phyloP scores from a whole-genome alignment of 306 rosid genomes.

The Prunus padus region DNA sequence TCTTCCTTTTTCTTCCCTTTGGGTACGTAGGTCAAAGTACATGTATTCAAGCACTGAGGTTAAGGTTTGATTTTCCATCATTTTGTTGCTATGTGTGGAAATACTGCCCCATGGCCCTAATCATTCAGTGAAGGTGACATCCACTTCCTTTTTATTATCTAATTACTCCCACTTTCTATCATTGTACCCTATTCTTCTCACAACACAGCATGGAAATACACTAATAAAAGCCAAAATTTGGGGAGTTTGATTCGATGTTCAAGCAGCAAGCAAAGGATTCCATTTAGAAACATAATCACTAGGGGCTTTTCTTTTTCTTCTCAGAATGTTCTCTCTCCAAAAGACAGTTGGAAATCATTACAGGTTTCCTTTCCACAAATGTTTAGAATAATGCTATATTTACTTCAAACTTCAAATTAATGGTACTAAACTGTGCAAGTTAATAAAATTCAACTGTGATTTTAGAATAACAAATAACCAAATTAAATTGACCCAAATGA shows the following conservation, averaged over 20 bases:
- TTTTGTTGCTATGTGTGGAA: slow-evolving; percentile 2
- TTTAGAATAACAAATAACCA: no score
- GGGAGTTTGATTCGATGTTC: neutral
- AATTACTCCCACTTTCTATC: slow-evolving; percentile 22
- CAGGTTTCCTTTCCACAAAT: neutral
- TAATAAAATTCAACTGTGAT: no score
- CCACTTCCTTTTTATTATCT: slow-evolving; percentile 14
- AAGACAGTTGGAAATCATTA: neutral
- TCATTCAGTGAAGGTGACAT: neutral
- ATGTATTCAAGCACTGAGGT: no score
- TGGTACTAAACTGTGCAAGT: no score
- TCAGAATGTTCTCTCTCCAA: neutral
- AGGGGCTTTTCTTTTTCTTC: neutral
- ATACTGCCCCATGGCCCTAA: neutral
- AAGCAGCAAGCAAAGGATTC: neutral
- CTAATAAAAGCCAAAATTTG: neutral
- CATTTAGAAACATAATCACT: neutral
- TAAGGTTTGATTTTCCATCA: no score
- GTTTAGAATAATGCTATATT: no score
- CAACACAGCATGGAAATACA: slow-evolving; percentile 46
- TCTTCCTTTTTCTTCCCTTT: no score
- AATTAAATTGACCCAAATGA: no score
- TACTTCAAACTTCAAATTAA: no score
- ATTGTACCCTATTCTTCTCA: slow-evolving; percentile 38
- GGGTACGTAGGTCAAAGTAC: no score